Conservation (phyloP, 2,329 filamentous ascomycete genomes). For the Aureobasidium sp. region DNA sequence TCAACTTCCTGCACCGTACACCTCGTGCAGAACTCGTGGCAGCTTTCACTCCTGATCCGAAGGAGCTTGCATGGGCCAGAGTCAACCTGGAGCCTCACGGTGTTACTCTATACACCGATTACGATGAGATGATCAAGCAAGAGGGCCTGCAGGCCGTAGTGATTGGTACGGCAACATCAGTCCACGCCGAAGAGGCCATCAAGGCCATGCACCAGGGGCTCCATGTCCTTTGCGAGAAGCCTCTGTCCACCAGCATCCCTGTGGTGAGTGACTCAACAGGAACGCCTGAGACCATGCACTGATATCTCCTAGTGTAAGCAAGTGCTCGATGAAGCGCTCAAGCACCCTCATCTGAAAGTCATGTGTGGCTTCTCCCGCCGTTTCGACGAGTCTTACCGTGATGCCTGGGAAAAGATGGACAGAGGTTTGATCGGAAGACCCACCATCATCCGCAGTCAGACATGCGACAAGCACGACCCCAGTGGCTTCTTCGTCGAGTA, state of each 20-base stretch:
- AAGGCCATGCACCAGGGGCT: conserved; percentile 31
- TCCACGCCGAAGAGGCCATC: conserved; percentile 31
- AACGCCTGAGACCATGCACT: not conserved
- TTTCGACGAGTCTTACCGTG: conserved; percentile 40
- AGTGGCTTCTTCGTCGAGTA: conserved; percentile 40
- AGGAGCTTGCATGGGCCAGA: conserved; percentile 41
- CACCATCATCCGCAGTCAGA: conserved; percentile 37
- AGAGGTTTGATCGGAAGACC: conserved; percentile 35
- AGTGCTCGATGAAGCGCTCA: conserved; percentile 32
- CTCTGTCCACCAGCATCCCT: conserved; percentile 28
- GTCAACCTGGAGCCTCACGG: conserved; percentile 39
- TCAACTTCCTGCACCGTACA: conserved; percentile 41
- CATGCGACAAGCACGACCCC: conserved; percentile 34
- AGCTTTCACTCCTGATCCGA: conserved; percentile 41
- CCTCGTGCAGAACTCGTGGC: conserved; percentile 45
- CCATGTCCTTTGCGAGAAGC: conserved; percentile 36
- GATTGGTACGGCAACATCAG: conserved; percentile 30
- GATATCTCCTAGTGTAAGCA: conserved; percentile 12
- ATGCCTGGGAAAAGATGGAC: conserved; percentile 31
- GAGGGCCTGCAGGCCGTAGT: conserved; percentile 39
- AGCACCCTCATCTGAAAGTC: conserved; percentile 34
- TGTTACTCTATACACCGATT: conserved; percentile 41
- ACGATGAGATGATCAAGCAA: conserved; percentile 41
- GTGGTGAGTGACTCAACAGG: not conserved
- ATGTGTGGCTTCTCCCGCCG: conserved; percentile 42